Evolutionary conservation across 169 alveolate species (phyloP), one percentile per base, ranked within the genome.

Genomic region (Plasmodium reichenowi): DNA sequence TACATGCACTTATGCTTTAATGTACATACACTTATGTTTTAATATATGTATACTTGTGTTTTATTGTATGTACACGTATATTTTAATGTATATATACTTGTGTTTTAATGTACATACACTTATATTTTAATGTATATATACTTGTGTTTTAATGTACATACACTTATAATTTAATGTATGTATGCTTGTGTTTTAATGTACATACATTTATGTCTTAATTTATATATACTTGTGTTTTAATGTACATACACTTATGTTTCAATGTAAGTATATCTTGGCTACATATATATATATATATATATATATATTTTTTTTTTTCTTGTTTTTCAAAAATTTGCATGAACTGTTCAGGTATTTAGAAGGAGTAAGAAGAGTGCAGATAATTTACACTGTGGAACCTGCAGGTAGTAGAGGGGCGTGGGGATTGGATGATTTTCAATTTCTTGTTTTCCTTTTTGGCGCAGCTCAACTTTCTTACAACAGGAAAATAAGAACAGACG

Each of bases 381-480:
- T 95, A 50, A 91, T 96, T 54, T 99, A 98, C 92, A 96, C 96
- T 68, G 97, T 99, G 29, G 99, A 99, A 90, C 99, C 99, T 2
- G 99, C 99, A 0, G 99, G 99, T 6, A 97, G 99, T 29, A 99
- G 98, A 86, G 99, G 99, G 4, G 99, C 98, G 47, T 99, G 99
- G 99, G 99, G 99, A 8, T 93, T 99, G 38, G 99, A 99, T 93
- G 99, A 99, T 75, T 98, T 97, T 92, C 99, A 98, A 71, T 98
- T 97, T 93, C 95, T 98, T 26, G 98, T 99, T 0, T 98, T 98
- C 93, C 88, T 98, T 8, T 95, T 98, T 73, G 99, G 99, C 8
- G 98, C 99, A 13, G 97, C 98, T n/a, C 98, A 98, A 91, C 96
- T 98, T 17, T 91, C 96, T 13, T 93, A 93, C 29, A 92, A 95